phyloP scores from a whole-genome alignment of 495 filamentous ascomycete species.

The Penicillium goetzii region DNA sequence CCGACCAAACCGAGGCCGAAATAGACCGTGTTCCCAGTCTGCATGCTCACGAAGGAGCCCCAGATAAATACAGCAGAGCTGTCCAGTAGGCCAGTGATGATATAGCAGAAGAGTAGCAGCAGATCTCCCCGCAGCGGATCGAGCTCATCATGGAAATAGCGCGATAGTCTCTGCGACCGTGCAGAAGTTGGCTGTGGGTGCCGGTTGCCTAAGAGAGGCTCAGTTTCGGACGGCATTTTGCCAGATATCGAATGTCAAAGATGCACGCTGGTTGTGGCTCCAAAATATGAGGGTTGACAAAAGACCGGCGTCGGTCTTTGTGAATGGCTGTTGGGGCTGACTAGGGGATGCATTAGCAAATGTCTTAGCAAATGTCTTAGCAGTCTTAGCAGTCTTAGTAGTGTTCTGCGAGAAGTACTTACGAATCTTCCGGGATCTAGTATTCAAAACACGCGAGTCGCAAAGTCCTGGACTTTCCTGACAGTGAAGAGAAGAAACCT shows the following conservation, averaged over 20 bases:
- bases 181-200: background rate
- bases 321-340: background rate
- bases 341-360: background rate
- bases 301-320: background rate
- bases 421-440: background rate
- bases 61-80: conserved; percentile 71
- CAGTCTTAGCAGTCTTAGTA: background rate
- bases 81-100: conserved; percentile 75
- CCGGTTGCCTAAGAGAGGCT: conserved; percentile 13
- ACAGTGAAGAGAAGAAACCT: too few species aligned
- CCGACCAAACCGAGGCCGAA: conserved; percentile 69
- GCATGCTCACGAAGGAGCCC: conserved; percentile 80
- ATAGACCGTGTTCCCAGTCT: conserved; percentile 81
- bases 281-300: background rate
- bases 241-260: background rate
- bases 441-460: background rate
- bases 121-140: conserved; percentile 60
- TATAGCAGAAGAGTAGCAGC: conserved; percentile 66
- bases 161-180: conserved; percentile 19
- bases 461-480: too few species aligned
- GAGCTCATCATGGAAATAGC: conserved; percentile 54
- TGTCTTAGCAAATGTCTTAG: background rate
- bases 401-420: background rate
- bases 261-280: background rate
- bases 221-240: conserved; percentile 19